These are phyloP conservation scores for Pichia sp. DNA, from an alignment of 1,139 yeast genomes.

Conservation along the genomic window DNA sequence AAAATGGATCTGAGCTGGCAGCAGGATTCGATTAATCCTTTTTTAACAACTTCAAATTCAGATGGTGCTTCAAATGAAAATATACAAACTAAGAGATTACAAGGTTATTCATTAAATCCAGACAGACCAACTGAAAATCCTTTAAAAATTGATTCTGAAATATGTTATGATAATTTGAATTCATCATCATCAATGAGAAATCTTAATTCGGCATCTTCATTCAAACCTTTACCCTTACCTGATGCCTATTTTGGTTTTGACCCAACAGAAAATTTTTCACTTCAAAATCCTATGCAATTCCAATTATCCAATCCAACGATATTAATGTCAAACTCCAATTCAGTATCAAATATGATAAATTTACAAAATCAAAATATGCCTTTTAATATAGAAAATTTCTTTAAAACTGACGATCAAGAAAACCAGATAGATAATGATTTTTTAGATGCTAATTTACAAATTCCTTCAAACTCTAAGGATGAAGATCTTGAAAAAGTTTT, in stretches of 20 bases:
- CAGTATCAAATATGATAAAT: neutral
- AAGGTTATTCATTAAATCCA: no score
- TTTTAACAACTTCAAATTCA: slow-evolving; percentile 1
- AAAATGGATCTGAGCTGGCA: slow-evolving; percentile 10
- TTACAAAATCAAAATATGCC: neutral
- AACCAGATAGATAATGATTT: slow-evolving; percentile 11
- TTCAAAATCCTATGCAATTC: no score
- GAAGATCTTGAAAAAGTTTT: slow-evolving; percentile 27
- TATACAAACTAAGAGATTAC: neutral
- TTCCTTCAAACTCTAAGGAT: slow-evolving; percentile 2
- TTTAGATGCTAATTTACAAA: slow-evolving; percentile 10
- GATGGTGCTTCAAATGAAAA: neutral
- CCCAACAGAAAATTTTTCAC: slow-evolving; percentile 5
- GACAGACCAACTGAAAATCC: slow-evolving; percentile 1
- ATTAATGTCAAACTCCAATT: no score
- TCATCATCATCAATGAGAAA: neutral
- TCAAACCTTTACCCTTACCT: slow-evolving; percentile 36
- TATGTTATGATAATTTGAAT: neutral
- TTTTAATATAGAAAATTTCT: slow-evolving; percentile 12
- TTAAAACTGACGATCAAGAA: slow-evolving; percentile 9
- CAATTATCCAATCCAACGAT: neutral
- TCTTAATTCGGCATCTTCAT: slow-evolving; percentile 8
- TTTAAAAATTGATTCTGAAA: slow-evolving; percentile 4
- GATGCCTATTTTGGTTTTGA: slow-evolving; percentile 32
- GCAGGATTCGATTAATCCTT: slow-evolving; percentile 12